phyloP scores from a whole-genome alignment of 2,329 filamentous ascomycete species.

The Rutstroemia sp. region DNA sequence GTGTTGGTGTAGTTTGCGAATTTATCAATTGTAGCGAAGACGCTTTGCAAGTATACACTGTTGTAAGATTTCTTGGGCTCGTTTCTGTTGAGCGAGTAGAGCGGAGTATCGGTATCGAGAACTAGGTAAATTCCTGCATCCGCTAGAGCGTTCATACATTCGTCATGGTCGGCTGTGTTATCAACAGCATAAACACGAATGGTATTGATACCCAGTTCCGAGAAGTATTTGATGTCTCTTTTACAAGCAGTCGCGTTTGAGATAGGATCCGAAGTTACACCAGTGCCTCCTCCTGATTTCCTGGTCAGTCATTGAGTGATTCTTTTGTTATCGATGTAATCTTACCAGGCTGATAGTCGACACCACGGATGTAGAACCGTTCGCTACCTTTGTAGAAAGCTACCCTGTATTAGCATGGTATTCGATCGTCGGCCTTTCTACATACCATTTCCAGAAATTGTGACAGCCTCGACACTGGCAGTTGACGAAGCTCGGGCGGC shows the following conservation, averaged over 20 bases:
- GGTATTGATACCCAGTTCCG: slow-evolving; percentile 63
- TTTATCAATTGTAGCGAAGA: slow-evolving; percentile 64
- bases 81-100: slow-evolving; percentile 60
- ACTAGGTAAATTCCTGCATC: slow-evolving; percentile 68
- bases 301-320: background rate
- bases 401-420: slow-evolving; percentile 4
- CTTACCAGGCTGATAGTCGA: slow-evolving; percentile 53
- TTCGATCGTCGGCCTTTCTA: background rate
- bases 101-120: slow-evolving; percentile 62
- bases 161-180: slow-evolving; percentile 60
- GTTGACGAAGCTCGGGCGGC: slow-evolving; percentile 18
- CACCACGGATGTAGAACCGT: slow-evolving; percentile 50
- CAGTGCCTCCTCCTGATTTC: slow-evolving; percentile 27
- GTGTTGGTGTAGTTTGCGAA: slow-evolving; percentile 63
- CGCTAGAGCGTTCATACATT: slow-evolving; percentile 59
- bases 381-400: slow-evolving; percentile 28
- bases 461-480: slow-evolving; percentile 15
- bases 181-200: slow-evolving; percentile 68
- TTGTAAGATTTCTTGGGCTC: slow-evolving; percentile 58
- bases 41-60: slow-evolving; percentile 59
- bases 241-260: slow-evolving; percentile 52
- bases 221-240: slow-evolving; percentile 59
- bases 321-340: background rate
- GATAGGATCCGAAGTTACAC: slow-evolving; percentile 57
- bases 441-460: slow-evolving; percentile 24